phyloP scores from a whole-genome alignment of 2,329 filamentous ascomycete genomes.

The Exophiala sp. region DNA sequence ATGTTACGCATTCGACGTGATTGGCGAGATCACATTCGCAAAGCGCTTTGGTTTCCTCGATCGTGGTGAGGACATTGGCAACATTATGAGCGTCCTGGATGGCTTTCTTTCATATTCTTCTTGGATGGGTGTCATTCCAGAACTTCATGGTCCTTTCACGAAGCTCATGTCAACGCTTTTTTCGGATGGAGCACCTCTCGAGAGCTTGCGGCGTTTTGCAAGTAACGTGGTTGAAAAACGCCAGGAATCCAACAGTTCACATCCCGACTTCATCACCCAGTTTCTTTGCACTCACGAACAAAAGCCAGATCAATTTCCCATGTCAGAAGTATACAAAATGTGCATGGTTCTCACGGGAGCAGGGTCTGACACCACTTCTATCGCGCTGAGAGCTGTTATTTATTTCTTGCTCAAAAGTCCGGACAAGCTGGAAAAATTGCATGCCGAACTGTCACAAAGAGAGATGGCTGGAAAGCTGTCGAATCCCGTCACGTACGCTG shows the following conservation, averaged over 20 bases:
- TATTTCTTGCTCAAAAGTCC: conserved; percentile 18
- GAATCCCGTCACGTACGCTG: background rate
- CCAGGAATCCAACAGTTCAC: background rate
- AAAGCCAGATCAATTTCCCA: background rate
- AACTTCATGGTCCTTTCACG: conserved; percentile 37
- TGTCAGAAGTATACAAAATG: conserved; percentile 2
- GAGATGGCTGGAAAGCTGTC: background rate
- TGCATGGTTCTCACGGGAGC: conserved; percentile 39
- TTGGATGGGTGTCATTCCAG: conserved; percentile 37
- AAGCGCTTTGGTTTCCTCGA: conserved; percentile 33
- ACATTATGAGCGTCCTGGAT: conserved; percentile 35
- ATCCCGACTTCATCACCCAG: background rate
- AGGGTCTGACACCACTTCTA: conserved; percentile 29
- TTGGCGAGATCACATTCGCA: conserved; percentile 34
- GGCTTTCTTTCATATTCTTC: conserved; percentile 55
- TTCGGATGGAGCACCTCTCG: background rate
- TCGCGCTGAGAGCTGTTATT: conserved; percentile 30
- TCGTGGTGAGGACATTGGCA: conserved; percentile 30
- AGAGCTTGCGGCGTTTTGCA: background rate
- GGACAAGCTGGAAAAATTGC: background rate
- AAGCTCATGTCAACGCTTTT: conserved; percentile 18
- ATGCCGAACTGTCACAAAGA: background rate
- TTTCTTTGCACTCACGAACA: background rate
- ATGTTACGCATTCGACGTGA: conserved; percentile 66
- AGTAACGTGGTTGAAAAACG: background rate